Percentiles rank a stretch among this genome's conserved stretches.
phyloP scores from a whole-genome alignment of 139 green algal genomes.

The Microglena sp. region DNA sequence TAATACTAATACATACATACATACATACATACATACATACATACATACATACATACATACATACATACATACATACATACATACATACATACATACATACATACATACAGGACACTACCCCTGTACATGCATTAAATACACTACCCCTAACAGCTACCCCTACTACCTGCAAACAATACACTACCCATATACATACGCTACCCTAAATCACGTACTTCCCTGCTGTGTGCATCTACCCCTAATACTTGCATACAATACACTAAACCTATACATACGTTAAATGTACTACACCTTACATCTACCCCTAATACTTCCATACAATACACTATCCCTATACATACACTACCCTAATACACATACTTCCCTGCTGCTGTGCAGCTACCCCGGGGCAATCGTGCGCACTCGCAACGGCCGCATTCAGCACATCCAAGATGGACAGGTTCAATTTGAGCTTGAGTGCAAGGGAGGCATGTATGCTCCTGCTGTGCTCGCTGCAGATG shows the following conservation, averaged over 20 bases:
- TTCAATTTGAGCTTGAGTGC: slow-evolving; percentile 9
- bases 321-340: too few species aligned
- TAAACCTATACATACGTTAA: not conserved
- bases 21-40: slow-evolving; percentile 1
- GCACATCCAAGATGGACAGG: slow-evolving; percentile 13
- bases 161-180: not conserved
- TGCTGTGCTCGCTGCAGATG: slow-evolving; percentile 18
- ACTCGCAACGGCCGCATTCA: slow-evolving; percentile 27
- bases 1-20: slow-evolving; percentile 5
- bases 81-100: slow-evolving; percentile 9
- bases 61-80: slow-evolving; percentile 6
- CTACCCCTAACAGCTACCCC: not conserved
- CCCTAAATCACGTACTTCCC: too few species aligned
- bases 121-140: not conserved
- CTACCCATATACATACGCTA: not conserved
- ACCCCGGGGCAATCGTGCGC: slow-evolving; percentile 18
- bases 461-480: slow-evolving; percentile 4
- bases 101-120: slow-evolving; percentile 5
- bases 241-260: too few species aligned
- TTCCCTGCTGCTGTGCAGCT: not conserved
- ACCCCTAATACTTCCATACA: too few species aligned
- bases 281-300: not conserved
- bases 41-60: not conserved
- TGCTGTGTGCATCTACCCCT: too few species aligned
- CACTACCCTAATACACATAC: too few species aligned